Percentiles rank a stretch among this genome's conserved stretches.
phyloP scores from a whole-genome alignment of 148 eudicot species.

The Chenopodium formosanum region DNA sequence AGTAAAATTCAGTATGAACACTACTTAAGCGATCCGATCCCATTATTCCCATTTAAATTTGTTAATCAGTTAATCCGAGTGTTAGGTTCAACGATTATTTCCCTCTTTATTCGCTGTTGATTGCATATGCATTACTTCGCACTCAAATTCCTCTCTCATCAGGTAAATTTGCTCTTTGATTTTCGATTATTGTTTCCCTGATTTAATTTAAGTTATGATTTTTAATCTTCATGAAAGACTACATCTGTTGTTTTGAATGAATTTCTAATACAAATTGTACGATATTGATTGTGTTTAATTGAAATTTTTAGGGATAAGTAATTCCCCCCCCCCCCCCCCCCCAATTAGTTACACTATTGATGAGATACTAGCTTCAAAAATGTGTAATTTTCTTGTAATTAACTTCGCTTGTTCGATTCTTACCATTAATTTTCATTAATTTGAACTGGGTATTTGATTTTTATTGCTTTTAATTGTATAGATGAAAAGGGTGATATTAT shows the following conservation, averaged over 20 bases:
- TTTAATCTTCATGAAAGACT: neutral
- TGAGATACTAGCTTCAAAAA: no score
- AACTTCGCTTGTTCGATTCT: neutral
- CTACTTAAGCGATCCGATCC: no score
- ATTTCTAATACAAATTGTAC: neutral
- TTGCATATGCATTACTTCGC: no score
- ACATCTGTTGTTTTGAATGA: neutral
- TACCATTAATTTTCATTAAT: neutral
- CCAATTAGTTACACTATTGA: neutral
- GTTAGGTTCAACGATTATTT: no score
- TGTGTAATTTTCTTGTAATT: neutral
- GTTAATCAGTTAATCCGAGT: no score
- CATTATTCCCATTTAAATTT: no score
- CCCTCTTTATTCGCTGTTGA: no score
- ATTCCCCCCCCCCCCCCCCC: no score
- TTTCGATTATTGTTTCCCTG: neutral
- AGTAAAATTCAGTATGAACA: no score
- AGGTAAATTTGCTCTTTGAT: neutral
- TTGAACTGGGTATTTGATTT: neutral
- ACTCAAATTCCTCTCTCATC: neutral
- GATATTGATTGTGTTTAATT: no score
- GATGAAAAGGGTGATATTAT: constrained; percentile 8
- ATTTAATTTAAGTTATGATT: neutral
- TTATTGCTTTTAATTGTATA: neutral
- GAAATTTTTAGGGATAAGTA: neutral